These are phyloP conservation scores for Parachaetomium inaequale DNA, from an alignment of 495 filamentous ascomycete species.

Conservation along the genomic window DNA sequence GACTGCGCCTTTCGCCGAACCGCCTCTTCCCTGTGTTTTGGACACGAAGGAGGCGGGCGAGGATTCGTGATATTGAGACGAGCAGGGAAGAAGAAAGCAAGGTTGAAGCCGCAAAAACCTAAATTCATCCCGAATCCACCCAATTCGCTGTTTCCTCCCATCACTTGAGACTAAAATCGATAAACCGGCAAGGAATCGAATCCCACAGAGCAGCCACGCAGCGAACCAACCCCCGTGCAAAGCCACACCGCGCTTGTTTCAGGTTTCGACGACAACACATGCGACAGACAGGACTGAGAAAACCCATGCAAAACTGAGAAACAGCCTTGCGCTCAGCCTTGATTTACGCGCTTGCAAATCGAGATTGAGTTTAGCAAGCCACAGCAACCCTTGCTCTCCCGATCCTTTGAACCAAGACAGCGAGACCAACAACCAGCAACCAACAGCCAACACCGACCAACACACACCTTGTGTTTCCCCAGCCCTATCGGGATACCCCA, in stretches of 20 bases:
- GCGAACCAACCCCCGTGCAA: background rate
- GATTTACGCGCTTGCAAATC: background rate
- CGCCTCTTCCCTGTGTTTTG: background rate
- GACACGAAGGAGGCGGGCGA: background rate
- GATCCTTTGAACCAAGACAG: background rate
- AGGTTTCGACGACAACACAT: background rate
- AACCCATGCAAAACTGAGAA: background rate
- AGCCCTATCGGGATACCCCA: background rate
- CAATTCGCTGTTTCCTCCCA: background rate
- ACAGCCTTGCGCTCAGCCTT: background rate
- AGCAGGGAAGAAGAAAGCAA: background rate
- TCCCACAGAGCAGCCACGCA: background rate
- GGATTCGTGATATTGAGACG: background rate
- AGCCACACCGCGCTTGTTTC: slow-evolving; percentile 7
- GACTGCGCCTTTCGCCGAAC: background rate
- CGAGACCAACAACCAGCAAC: background rate
- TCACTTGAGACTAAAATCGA: background rate
- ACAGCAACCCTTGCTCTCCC: background rate
- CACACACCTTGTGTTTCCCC: background rate
- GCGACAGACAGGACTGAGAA: background rate
- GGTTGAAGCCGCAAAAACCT: background rate
- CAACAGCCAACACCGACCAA: no score
- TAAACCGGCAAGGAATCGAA: background rate
- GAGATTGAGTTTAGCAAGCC: background rate
- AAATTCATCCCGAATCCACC: background rate